Evolutionary conservation across 176 grass and related monocot species (phyloP).

Genomic region (Secale cereale): DNA sequence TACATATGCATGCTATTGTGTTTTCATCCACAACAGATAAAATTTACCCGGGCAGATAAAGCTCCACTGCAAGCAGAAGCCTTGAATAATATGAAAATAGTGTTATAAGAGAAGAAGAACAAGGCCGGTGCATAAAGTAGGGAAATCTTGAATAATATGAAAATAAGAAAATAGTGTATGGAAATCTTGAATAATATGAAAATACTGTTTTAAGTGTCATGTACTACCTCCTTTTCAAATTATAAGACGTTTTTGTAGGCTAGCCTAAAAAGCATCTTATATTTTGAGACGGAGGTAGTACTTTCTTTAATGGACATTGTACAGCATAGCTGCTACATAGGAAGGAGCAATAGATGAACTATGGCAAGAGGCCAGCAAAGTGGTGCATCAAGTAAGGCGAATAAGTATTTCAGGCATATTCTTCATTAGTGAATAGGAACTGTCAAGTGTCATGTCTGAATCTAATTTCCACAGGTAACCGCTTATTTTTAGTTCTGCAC

Average conservation of each 20-base stretch:
- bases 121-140: neutral
- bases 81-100: too few relatives aligned
- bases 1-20: neutral
- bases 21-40: neutral
- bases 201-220: neutral
- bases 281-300: too few relatives aligned
- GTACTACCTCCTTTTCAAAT: too few relatives aligned
- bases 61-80: conserved; percentile 57
- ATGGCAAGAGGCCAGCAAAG: conserved; percentile 4
- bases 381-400: neutral
- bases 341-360: neutral
- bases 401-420: conserved; percentile 1
- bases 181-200: too few relatives aligned
- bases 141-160: neutral
- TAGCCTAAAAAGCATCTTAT: too few relatives aligned
- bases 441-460: neutral
- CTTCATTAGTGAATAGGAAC: neutral
- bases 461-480: neutral
- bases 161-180: too few relatives aligned
- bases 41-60: conserved; percentile 68
- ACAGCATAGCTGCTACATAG: neutral
- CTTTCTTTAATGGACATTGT: neutral
- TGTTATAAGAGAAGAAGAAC: neutral
- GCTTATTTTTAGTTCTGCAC: too few relatives aligned
- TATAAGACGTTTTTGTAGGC: too few relatives aligned